Base-by-base conservation (phyloP, 2,329 filamentous ascomycete species). In the Apiospora rasikravindrae region DNA sequence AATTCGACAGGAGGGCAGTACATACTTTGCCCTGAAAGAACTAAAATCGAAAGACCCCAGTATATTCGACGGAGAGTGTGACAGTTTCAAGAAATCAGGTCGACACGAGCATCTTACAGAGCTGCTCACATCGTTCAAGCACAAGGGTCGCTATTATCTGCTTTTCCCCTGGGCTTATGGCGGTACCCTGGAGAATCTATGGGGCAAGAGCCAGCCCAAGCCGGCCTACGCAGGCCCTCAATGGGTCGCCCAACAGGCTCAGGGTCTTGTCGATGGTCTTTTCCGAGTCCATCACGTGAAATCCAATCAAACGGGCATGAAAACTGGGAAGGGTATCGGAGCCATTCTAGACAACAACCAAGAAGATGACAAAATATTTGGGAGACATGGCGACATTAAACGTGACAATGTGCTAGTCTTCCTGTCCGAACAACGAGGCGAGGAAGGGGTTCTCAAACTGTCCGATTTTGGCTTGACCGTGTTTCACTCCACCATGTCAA, bases 391-490 rank as follows among this genome's bases (percentile, higher is more conserved):
- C 29, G 53, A 61, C 19, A 61, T 61, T 19, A 61, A 61, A 61
- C 53, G 53, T 29, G 53, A 61, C 53, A 61, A 61, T 61, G 29
- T 61, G 8, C 53, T 61, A 4, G 13, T 61, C 22, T 61, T 61
- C 53, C 53, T 37, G 19, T n/a, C 53, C 29, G 29, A 37, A 22
- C 53, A 19, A 4, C 11, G 29, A 5, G 22, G 5, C 29, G 22
- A 13, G 29, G 53, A 37, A 37, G 53, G 29, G 29, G 53, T 61
- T n/a, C 53, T 61, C 0, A 61, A 61, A 11, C 7, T 61, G 10
- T 61, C 53, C 19, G 53, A 61, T 29, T 37, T 61, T 61, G 53
- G 53, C 29, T n/a, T 61, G 53, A 37, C 53, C 16, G 53, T 61
- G 22, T 61, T 37, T 22, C 53, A 61, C 53, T 61, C 53, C 53